Evolutionary conservation across 306 rosid species (phyloP).

Genomic region (Benincasa hispida): DNA sequence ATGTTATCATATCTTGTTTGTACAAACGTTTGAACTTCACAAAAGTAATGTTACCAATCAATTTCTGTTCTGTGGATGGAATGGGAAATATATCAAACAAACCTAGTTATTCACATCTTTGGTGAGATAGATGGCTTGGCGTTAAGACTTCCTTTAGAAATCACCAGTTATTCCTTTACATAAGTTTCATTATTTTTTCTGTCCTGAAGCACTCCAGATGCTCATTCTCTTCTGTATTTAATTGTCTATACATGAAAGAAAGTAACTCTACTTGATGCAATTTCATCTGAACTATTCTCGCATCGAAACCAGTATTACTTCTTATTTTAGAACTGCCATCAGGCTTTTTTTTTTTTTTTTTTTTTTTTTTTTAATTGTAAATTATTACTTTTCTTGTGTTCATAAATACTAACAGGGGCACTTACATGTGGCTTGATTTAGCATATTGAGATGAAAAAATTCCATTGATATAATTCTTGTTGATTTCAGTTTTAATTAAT

Average conservation of each 20-base stretch:
- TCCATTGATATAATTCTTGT: neutral
- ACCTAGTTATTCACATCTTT: neutral
- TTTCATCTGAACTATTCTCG: neutral
- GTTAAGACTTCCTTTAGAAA: neutral
- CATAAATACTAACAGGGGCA: neutral
- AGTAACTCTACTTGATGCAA: neutral
- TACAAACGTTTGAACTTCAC: neutral
- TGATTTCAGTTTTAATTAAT: neutral
- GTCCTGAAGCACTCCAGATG: neutral
- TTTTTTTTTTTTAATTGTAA: neutral
- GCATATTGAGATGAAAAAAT: neutral
- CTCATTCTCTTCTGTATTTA: neutral
- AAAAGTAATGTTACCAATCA: neutral
- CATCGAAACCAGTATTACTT: no score
- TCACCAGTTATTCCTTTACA: neutral
- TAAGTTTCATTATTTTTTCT: neutral
- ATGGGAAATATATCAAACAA: neutral
- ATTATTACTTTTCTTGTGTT: neutral
- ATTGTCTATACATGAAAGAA: neutral
- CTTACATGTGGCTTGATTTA: neutral
- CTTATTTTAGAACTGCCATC: neutral
- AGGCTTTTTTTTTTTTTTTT: neutral
- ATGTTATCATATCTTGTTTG: constrained; percentile 3
- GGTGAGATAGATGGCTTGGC: neutral
- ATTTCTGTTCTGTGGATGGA: neutral